Base-by-base conservation (phyloP, 1,284 basidiomycete genomes). In the Cutaneotrichosporon sp. region DNA sequence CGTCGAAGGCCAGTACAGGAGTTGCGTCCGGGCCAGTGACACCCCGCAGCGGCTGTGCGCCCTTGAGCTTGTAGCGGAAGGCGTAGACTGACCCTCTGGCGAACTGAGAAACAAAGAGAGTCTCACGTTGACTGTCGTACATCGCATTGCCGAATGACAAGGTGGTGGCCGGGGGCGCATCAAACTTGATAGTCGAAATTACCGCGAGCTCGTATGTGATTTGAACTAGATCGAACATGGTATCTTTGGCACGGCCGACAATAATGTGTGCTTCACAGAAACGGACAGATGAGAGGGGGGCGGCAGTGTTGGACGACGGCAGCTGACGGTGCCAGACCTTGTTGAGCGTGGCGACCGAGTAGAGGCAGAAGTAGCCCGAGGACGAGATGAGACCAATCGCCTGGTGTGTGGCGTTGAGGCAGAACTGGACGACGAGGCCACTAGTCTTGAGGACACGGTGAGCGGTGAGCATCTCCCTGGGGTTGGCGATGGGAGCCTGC, bases 231-330 rank as follows among this genome's bases (percentile, higher is more conserved):
- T 73, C 71, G 44, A 63, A 64, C 34, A 57, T 38, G 7, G 67
- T 66, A 50, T 73, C 61, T 50, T 65, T 61, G 2, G 44, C 59
- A 22, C 65, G 48, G 8, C 71, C 71, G 24, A 73, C 61, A 16
- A 71, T 57, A 27, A 73, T 52, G 45, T 67, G 65, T n/a, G 65
- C 52, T 48, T 73, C 71, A 55, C 60, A 61, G 57, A 73, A 71
- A 14, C 59, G 54, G 12, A 66, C 61, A 0, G 68, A 70, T 14
- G 61, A 60, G 7, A 46, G 54, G 0, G 64, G 62, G 14, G 49
- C 29, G 4, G 42, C 20, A 2, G 52, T 22, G 11, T 55, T 48
- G 20, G 59, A 48, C 3, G 63, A 49, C 3, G 67, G 67, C n/a
- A 73, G 55, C 46, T 59, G 57, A n/a, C 65, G 60, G 46, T 69